Percentiles rank a stretch among this genome's conserved stretches.
Evolutionary conservation across 2,329 filamentous ascomycete species (phyloP).

Genomic region (Ophiostoma quercus): DNA sequence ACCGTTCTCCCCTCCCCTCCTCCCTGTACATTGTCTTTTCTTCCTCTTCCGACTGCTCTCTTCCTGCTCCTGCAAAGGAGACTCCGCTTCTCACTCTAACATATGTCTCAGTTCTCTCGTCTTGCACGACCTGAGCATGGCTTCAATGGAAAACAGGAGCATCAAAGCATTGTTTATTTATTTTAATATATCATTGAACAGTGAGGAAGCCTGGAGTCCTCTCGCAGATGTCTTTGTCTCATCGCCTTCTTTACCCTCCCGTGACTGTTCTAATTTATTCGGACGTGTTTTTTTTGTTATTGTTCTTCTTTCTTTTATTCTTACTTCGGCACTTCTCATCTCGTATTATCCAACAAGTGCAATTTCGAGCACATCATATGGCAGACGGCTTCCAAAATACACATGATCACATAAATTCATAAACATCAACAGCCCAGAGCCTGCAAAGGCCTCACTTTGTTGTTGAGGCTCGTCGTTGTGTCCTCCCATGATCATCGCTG

Average conservation of each 20-base stretch:
- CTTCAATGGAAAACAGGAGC: neutral
- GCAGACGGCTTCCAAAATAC: neutral
- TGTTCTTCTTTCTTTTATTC: neutral
- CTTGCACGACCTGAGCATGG: conserved; percentile 1
- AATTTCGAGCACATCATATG: neutral
- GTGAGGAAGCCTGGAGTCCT: neutral
- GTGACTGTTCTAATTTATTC: too few relatives aligned
- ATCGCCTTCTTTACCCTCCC: too few relatives aligned
- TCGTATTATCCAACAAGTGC: neutral
- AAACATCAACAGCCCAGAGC: too few relatives aligned
- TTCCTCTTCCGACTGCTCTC: neutral
- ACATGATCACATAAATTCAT: too few relatives aligned
- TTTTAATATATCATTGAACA: neutral
- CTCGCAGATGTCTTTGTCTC: neutral
- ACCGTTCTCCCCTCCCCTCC: neutral
- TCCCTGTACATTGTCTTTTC: neutral
- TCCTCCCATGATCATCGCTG: neutral
- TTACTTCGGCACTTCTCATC: neutral
- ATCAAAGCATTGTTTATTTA: neutral
- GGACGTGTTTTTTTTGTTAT: too few relatives aligned
- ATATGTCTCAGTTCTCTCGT: neutral
- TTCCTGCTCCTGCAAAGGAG: neutral
- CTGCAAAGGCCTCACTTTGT: neutral
- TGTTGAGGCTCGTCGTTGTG: neutral
- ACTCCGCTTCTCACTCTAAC: neutral